Percentiles rank a stretch among this genome's conserved stretches.
phyloP scores from a whole-genome alignment of 805 yeast genomes.

The Metschnikowia amazonensis region DNA sequence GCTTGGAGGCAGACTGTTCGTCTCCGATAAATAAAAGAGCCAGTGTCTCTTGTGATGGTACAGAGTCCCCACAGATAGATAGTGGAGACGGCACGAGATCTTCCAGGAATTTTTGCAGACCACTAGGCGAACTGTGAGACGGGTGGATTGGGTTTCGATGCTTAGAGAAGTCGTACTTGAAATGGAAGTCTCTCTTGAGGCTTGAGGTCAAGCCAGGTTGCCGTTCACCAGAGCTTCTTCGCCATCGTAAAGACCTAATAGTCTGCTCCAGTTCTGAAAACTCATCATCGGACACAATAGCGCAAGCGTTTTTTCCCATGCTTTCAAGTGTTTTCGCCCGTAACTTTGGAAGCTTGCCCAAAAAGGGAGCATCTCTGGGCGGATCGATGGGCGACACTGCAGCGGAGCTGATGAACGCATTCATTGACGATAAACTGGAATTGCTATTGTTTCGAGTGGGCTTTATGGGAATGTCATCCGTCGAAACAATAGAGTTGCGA shows the following conservation, averaged over 20 bases:
- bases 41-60: slow-evolving; percentile 3
- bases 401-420: slow-evolving; percentile 6
- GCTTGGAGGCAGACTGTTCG: slow-evolving; percentile 3
- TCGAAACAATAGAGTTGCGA: slow-evolving; percentile 38
- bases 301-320: slow-evolving; percentile 17
- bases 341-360: slow-evolving; percentile 6
- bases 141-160: slow-evolving; percentile 5
- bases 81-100: slow-evolving; percentile 28
- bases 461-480: slow-evolving; percentile 30
- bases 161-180: slow-evolving; percentile 14
- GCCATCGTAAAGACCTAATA: slow-evolving; percentile 13
- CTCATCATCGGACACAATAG: slow-evolving; percentile 36
- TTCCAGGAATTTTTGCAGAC: slow-evolving; percentile 7
- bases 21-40: slow-evolving; percentile 3
- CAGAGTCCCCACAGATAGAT: slow-evolving; percentile 14
- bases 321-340: background rate
- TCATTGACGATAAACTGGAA: slow-evolving; percentile 21
- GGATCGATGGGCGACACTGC: slow-evolving; percentile 12
- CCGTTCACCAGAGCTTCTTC: slow-evolving; percentile 17
- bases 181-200: slow-evolving; percentile 18
- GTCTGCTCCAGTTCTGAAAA: slow-evolving; percentile 26
- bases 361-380: slow-evolving; percentile 5
- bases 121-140: background rate
- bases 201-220: slow-evolving; percentile 12
- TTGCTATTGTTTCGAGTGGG: slow-evolving; percentile 35